These are phyloP conservation scores for Microbotryum scabiosae DNA, from an alignment of 1,284 basidiomycete genomes.

Conservation along the genomic window DNA sequence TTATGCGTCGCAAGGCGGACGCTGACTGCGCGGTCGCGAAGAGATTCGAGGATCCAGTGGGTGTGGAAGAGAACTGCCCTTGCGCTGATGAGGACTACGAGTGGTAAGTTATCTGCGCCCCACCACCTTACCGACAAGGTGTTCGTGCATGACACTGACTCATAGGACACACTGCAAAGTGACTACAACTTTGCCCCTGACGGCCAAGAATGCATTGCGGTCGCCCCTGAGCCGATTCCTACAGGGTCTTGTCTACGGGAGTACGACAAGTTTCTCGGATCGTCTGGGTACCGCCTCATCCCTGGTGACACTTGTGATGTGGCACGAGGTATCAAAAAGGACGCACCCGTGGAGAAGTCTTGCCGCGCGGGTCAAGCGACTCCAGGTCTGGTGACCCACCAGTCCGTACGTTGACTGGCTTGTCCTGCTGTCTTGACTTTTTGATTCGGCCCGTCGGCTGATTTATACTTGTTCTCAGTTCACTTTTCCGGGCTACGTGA, in stretches of 20 bases:
- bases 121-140: slow-evolving; percentile 11
- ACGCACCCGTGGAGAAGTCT: slow-evolving; percentile 59
- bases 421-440: neutral
- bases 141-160: neutral
- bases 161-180: slow-evolving; percentile 42
- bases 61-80: slow-evolving; percentile 69
- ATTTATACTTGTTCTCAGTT: slow-evolving; percentile 45
- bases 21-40: slow-evolving; percentile 87
- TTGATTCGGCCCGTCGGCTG: neutral
- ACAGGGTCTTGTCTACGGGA: slow-evolving; percentile 61
- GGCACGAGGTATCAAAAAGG: slow-evolving; percentile 54
- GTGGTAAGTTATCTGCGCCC: slow-evolving; percentile 52
- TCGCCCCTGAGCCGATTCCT: slow-evolving; percentile 76
- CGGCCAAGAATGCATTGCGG: slow-evolving; percentile 61
- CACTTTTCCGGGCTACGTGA: slow-evolving; percentile 60
- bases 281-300: slow-evolving; percentile 83
- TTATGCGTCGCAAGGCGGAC: slow-evolving; percentile 70
- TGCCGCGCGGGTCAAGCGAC: slow-evolving; percentile 52
- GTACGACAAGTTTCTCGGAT: slow-evolving; percentile 66
- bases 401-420: slow-evolving; percentile 9
- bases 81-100: slow-evolving; percentile 87
- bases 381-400: slow-evolving; percentile 37
- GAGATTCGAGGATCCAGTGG: slow-evolving; percentile 77
- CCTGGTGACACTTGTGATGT: slow-evolving; percentile 80
- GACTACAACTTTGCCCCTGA: slow-evolving; percentile 80